Conservation (phyloP, 345 rosid genomes). For the Hypericum androsaemum region DNA sequence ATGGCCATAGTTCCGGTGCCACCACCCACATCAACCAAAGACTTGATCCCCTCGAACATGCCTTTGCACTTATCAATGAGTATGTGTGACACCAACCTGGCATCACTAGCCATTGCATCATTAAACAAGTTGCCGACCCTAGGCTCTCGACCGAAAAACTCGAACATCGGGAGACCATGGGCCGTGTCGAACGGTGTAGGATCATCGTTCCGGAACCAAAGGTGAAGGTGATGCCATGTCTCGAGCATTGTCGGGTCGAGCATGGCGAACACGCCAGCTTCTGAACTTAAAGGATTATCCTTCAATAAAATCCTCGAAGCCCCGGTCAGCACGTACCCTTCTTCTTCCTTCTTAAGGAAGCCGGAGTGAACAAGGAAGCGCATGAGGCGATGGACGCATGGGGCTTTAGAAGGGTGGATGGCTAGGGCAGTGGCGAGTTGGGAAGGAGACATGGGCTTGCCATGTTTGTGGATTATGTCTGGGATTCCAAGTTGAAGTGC, state of each 20-base stretch:
- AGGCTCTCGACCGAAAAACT: not conserved
- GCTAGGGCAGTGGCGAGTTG: no score
- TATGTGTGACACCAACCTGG: not conserved
- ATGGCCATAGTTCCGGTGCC: not conserved
- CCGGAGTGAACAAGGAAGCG: no score
- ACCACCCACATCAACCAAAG: conserved; percentile 1
- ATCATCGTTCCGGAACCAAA: conserved; percentile 13
- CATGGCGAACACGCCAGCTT: conserved; percentile 6
- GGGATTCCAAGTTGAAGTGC: no score
- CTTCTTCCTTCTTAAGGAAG: no score
- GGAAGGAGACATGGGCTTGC: no score
- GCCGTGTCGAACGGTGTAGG: no score
- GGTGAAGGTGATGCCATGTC: conserved; percentile 4
- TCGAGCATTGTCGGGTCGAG: no score
- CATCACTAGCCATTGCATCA: conserved; percentile 12
- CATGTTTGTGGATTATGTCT: no score
- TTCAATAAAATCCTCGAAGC: conserved; percentile 11
- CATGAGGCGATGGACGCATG: no score
- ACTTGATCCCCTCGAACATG: conserved; percentile 7
- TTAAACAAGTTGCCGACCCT: conserved; percentile 5
- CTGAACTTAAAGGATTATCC: conserved; percentile 11
- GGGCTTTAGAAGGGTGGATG: no score
- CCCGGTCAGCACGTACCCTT: conserved; percentile 10
- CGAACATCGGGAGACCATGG: no score
- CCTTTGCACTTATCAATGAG: conserved; percentile 4